Evolutionary conservation across 1,284 basidiomycete genomes (phyloP).

Genomic region (Kwoniella shivajii): DNA sequence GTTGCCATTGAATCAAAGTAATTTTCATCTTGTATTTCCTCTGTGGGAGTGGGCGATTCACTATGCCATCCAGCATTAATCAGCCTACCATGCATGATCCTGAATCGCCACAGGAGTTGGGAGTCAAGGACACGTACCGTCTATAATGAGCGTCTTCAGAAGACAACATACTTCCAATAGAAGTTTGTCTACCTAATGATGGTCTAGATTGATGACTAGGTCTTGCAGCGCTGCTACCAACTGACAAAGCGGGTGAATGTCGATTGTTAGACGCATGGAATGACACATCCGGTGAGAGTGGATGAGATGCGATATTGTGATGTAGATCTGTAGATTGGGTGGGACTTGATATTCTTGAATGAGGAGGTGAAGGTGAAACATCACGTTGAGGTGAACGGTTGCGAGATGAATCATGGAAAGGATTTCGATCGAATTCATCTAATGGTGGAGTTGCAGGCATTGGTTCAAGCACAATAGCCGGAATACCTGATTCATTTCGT

Average conservation of each 20-base stretch:
- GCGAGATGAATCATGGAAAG: constrained; percentile 17
- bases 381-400: neutral
- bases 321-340: constrained; percentile 4
- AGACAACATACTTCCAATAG: constrained; percentile 35
- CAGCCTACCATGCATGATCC: neutral
- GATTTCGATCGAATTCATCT: constrained; percentile 17
- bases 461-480: constrained; percentile 52
- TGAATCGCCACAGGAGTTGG: neutral
- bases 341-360: constrained; percentile 14
- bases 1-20: constrained; percentile 38
- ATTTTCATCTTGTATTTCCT: constrained; percentile 32
- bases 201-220: constrained; percentile 1
- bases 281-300: constrained; percentile 1
- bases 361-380: constrained; percentile 17
- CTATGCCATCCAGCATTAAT: constrained; percentile 7
- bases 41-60: constrained; percentile 17
- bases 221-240: constrained; percentile 9
- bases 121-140: constrained; percentile 21
- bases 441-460: constrained; percentile 37
- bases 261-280: neutral
- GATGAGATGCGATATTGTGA: constrained; percentile 3
- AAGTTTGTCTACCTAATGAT: constrained; percentile 16
- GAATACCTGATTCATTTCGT: constrained; percentile 32
- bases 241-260: constrained; percentile 20
- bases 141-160: constrained; percentile 37